phyloP scores from a whole-genome alignment of 768 basidiomycete genomes.

The Strobilomyces confusus region DNA sequence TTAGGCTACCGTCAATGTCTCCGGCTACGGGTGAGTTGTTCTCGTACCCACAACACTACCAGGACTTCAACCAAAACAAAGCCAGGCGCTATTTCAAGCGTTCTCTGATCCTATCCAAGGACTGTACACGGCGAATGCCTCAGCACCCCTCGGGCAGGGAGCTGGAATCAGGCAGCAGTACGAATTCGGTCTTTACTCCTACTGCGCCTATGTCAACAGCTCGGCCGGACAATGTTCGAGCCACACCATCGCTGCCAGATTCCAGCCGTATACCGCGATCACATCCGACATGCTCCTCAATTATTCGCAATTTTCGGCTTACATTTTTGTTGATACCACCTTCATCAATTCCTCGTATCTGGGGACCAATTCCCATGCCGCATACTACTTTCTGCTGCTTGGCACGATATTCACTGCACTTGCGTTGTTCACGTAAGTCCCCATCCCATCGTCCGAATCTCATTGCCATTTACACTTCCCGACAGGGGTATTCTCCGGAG shows the following conservation, averaged over 20 bases:
- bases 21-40: slow-evolving; percentile 59
- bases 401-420: slow-evolving; percentile 65
- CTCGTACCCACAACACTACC: neutral
- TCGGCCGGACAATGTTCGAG: slow-evolving; percentile 63
- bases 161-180: slow-evolving; percentile 68
- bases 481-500: slow-evolving; percentile 64
- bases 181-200: slow-evolving; percentile 76
- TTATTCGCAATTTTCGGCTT: slow-evolving; percentile 52
- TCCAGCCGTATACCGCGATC: slow-evolving; percentile 62
- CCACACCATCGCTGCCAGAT: slow-evolving; percentile 52
- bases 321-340: slow-evolving; percentile 48
- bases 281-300: slow-evolving; percentile 65
- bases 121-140: slow-evolving; percentile 65
- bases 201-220: slow-evolving; percentile 67
- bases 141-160: slow-evolving; percentile 51
- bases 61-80: slow-evolving; percentile 23
- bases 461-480: slow-evolving; percentile 1
- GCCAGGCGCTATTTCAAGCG: slow-evolving; percentile 46
- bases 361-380: slow-evolving; percentile 59
- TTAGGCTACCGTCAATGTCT: slow-evolving; percentile 67
- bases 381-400: slow-evolving; percentile 72
- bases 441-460: neutral
- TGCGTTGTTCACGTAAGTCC: slow-evolving; percentile 61
- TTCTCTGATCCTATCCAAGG: slow-evolving; percentile 55
- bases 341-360: slow-evolving; percentile 61